Base-by-base conservation (phyloP, 352 stramenopile species). In the Pythium volutum region DNA sequence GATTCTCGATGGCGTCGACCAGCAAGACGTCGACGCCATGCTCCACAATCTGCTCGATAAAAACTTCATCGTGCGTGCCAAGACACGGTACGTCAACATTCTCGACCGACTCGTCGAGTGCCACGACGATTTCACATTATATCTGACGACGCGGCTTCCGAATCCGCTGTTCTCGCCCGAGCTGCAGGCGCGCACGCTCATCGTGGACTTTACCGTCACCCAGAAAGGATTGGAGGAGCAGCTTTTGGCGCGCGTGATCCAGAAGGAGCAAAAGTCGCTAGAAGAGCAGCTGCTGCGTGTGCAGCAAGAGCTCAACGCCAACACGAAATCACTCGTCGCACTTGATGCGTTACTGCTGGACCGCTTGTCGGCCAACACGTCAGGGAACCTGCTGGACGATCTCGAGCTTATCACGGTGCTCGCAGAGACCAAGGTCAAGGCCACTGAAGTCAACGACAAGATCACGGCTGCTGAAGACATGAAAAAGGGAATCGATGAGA, bases 181-280 rank as follows among this genome's bases (percentile, higher is more conserved):
- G 55, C 47, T 92, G 2, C 80, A 92, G 29, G 80, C 78, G 7
- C 75, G 79, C 0, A 80, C 78, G 15, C 76, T 85, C 59, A 70
- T 91, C 18, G 81, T 98, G 14, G 88, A 98, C 59, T 98, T 97
- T 60, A 97, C 89, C 0, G 91, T 97, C 18, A 97, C 91, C 18
- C 81, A 94, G 64, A 81, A 86, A 49, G 91, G 91, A 4, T 66
- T 98, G 1, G 91, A 97, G 55, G 91, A 98, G 64, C 91, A 98
- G 59, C 68, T 98, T 5, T 70, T 98, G 1, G 90, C 86, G 12
- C 73, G 87, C n/a, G 88, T 97, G 20, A 97, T 97, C 54, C 84
- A 93, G 51, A 90, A 96, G 56, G 91, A 98, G 55, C 89, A 97
- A 54, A 84, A 77, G 34, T 91, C 77, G 10, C 75, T 97, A 0